Percentiles rank a stretch among this genome's conserved stretches.
Evolutionary conservation across 495 filamentous ascomycete species (phyloP).

Genomic region (Durotheca rogersii): DNA sequence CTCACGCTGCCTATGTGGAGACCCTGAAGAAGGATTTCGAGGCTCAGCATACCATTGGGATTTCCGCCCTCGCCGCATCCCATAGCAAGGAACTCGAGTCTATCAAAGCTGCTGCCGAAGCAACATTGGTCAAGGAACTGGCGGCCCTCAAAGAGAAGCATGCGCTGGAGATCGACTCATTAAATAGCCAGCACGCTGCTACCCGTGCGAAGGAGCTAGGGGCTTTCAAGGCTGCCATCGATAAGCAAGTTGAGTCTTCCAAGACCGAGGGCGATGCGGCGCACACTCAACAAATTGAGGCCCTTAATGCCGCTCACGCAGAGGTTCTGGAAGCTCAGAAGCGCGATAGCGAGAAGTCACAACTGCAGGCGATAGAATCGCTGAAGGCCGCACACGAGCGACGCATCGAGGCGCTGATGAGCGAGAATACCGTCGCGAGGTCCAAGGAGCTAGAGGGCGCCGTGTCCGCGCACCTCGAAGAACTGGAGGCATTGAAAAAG

Average conservation of each 20-base stretch:
- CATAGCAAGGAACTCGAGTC: slow-evolving; percentile 28
- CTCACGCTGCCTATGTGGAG: slow-evolving; percentile 41
- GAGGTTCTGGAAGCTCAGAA: slow-evolving; percentile 34
- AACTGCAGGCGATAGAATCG: slow-evolving; percentile 30
- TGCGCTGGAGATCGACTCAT: slow-evolving; percentile 30
- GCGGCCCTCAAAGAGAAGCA: slow-evolving; percentile 28
- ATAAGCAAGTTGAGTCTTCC: slow-evolving; percentile 34
- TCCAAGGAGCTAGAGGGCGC: slow-evolving; percentile 26
- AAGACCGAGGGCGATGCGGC: slow-evolving; percentile 33
- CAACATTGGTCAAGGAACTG: slow-evolving; percentile 26
- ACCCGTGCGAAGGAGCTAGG: slow-evolving; percentile 33
- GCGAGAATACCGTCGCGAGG: slow-evolving; percentile 23
- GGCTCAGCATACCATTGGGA: slow-evolving; percentile 17
- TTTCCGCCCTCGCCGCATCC: slow-evolving; percentile 22
- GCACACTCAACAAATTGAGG: slow-evolving; percentile 32
- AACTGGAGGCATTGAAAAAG: slow-evolving; percentile 26
- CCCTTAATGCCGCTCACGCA: slow-evolving; percentile 33
- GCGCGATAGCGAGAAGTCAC: slow-evolving; percentile 33
- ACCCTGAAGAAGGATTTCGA: slow-evolving; percentile 16
- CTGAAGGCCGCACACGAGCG: slow-evolving; percentile 33
- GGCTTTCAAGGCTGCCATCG: slow-evolving; percentile 33
- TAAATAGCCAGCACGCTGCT: slow-evolving; percentile 33
- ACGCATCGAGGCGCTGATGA: slow-evolving; percentile 28
- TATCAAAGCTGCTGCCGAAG: slow-evolving; percentile 26
- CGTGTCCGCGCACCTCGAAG: slow-evolving; percentile 23